These are phyloP conservation scores for Cryphonectria japonica DNA, from an alignment of 2,329 filamentous ascomycete genomes.

Conservation along the genomic window DNA sequence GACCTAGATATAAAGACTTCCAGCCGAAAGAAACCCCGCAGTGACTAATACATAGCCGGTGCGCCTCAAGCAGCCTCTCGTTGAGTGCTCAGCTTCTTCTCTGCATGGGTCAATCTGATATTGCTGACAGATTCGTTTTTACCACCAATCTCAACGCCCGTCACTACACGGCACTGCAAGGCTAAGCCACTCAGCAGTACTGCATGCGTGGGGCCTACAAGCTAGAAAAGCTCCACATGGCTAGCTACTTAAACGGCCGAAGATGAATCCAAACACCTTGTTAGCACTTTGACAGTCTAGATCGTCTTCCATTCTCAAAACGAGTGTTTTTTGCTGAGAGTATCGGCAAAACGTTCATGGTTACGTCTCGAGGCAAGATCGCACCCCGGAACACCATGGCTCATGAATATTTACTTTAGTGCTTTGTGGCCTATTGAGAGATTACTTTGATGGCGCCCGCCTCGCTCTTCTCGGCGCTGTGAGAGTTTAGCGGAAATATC, in stretches of 20 bases:
- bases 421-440: background rate
- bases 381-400: background rate
- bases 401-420: background rate
- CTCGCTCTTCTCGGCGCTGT: background rate
- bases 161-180: background rate
- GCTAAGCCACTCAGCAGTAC: no score
- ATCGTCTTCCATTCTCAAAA: background rate
- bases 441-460: background rate
- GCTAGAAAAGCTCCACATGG: no score
- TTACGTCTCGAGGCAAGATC: background rate
- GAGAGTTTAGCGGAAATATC: background rate
- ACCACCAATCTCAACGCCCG: background rate
- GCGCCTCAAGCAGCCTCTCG: background rate
- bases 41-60: background rate
- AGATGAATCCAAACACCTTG: background rate
- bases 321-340: background rate
- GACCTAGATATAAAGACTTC: background rate
- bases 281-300: background rate
- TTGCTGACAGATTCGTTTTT: background rate
- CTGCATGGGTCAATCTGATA: background rate
- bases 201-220: no score
- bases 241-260: no score
- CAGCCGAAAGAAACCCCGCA: background rate
- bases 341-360: background rate
- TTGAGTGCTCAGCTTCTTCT: background rate